A percentile compares a stretch with the other conserved stretches of the same genome.
phyloP scores from a whole-genome alignment of 208 protist species.

The Crithidia brevicula region DNA sequence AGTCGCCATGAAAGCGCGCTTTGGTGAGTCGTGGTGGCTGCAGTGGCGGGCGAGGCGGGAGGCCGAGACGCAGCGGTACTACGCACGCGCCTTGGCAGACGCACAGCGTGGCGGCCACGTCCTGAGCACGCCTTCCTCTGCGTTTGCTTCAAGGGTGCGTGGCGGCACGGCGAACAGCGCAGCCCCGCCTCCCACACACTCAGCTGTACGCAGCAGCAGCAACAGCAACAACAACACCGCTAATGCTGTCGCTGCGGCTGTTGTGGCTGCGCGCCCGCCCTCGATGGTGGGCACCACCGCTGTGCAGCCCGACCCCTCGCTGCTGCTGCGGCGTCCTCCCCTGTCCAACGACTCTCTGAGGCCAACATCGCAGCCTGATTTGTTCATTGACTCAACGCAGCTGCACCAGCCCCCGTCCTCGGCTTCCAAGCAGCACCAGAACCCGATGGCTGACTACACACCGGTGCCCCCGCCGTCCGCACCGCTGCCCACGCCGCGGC shows the following conservation, averaged over 20 bases:
- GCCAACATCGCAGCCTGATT: too few relatives aligned
- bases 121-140: not conserved
- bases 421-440: not conserved
- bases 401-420: too few relatives aligned
- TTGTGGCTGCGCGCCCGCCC: not conserved
- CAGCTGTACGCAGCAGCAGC: not conserved
- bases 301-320: slow-evolving; percentile 8
- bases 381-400: too few relatives aligned
- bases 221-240: not conserved
- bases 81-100: slow-evolving; percentile 37
- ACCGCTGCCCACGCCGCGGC: slow-evolving; percentile 9
- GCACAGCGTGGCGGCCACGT: slow-evolving; percentile 24
- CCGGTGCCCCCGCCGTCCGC: slow-evolving; percentile 12
- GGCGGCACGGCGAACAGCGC: not conserved
- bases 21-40: slow-evolving; percentile 28
- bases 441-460: not conserved
- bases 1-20: slow-evolving; percentile 27
- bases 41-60: slow-evolving; percentile 30
- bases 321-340: too few relatives aligned
- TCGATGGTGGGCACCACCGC: slow-evolving; percentile 4
- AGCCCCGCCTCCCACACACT: not conserved
- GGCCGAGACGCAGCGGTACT: slow-evolving; percentile 38
- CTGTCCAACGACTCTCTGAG: too few relatives aligned
- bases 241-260: not conserved
- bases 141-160: too few relatives aligned